Evolutionary conservation across 2,329 filamentous ascomycete species (phyloP), one percentile per base, ranked within the genome.

Genomic region (Monosporascus sp.): DNA sequence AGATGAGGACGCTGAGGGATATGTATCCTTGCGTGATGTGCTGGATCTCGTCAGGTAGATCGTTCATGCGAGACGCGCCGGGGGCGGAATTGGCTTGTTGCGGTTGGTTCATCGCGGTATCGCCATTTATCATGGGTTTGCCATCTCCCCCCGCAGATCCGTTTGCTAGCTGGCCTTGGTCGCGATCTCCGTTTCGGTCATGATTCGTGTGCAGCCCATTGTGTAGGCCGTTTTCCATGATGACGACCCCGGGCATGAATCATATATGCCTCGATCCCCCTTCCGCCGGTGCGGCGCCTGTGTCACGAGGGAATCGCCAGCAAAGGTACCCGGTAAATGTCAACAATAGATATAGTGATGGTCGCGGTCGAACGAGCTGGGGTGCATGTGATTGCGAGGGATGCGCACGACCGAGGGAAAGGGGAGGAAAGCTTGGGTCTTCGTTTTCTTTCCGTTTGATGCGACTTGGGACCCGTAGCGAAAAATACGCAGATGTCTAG

Each of bases 1-100:
- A 82, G 50, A 97, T 79, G 46, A 99, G 74, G 15, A 80, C 80
- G 5, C 86, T 85, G 20, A 97, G 78, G 4, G 90, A 86, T 52
- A 93, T 79, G 67, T 91, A 95, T 36, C 84, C 86, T 53, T 86
- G 76, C 0, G 86, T 86, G 54, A 96, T 87, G 65, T 96, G 90
- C 38, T 74, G 70, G 38, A 87, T 82, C 64, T 84, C 81, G 54
- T 81, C 77, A 11, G 83, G 82, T 1, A 85, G 70, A 55, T 84
- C 76, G 63, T 83, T 81, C 73, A 83, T 79, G 55, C 73, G 74
- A 48, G 63, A 62, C 38, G 60, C 20, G 38, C 54, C 54, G 39
- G 48, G 35, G 47, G n/a, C 44, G 15, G 68, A 57, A 39, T 64
- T 62, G 51, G 65, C 57, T 48, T 63, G 60, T 36, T 59, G 55